phyloP scores from a whole-genome alignment of 176 grass and related monocot species.

The Elaeis guineensis region DNA sequence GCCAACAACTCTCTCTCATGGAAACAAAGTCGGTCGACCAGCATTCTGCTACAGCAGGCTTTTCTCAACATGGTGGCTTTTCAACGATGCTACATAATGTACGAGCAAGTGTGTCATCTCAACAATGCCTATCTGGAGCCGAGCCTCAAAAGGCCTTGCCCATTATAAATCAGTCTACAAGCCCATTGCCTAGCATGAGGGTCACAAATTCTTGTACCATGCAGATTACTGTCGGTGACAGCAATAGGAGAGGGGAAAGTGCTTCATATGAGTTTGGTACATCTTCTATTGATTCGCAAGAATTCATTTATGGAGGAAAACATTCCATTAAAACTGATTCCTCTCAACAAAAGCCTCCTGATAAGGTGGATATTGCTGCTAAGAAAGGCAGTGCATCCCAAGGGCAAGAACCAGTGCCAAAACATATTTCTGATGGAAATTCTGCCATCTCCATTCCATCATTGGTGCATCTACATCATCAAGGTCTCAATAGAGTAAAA shows the following conservation, averaged over 20 bases:
- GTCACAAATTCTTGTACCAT: constrained; percentile 41
- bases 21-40: constrained; percentile 33
- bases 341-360: constrained; percentile 31
- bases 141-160: constrained; percentile 61
- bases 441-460: constrained; percentile 36
- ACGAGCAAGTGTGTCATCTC: constrained; percentile 77
- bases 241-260: constrained; percentile 34
- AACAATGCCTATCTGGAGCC: constrained; percentile 41
- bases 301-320: no score
- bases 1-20: constrained; percentile 37
- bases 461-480: constrained; percentile 40
- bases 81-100: constrained; percentile 82
- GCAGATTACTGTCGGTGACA: constrained; percentile 43
- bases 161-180: constrained; percentile 77
- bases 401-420: constrained; percentile 37
- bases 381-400: constrained; percentile 26
- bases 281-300: constrained; percentile 33
- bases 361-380: constrained; percentile 32
- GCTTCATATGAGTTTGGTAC: constrained; percentile 49
- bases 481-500: constrained; percentile 40
- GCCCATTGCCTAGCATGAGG: constrained; percentile 37
- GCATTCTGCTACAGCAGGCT: constrained; percentile 18
- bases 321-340: not conserved
- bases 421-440: constrained; percentile 38
- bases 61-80: constrained; percentile 44